phyloP scores from a whole-genome alignment of 345 rosid genomes.

The Eucalyptus curtisii region DNA sequence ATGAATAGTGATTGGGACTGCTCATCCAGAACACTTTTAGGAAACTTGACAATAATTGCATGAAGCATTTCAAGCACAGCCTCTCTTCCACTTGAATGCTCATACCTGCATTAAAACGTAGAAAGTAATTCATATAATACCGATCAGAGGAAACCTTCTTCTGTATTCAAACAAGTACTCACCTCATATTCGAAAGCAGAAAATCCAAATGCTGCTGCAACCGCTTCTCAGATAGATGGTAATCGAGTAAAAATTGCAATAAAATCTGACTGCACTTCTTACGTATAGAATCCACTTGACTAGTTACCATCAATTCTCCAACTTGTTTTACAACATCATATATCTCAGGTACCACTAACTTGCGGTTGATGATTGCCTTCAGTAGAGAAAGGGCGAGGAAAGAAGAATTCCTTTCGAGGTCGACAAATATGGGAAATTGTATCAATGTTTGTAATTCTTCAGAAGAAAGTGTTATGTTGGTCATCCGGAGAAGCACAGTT shows the following conservation, averaged over 20 bases:
- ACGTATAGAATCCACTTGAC: slow-evolving; percentile 59
- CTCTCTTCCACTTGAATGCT: slow-evolving; percentile 76
- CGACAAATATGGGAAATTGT: slow-evolving; percentile 77
- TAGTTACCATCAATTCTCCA: slow-evolving; percentile 73
- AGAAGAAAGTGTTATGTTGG: slow-evolving; percentile 47
- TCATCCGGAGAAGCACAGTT: slow-evolving; percentile 55
- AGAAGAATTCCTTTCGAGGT: slow-evolving; percentile 69
- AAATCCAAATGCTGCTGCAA: slow-evolving; percentile 53
- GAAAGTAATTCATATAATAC: not conserved
- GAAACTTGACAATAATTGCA: slow-evolving; percentile 56
- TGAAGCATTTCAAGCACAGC: slow-evolving; percentile 87
- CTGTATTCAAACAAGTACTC: slow-evolving; percentile 3
- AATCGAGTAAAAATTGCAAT: slow-evolving; percentile 65
- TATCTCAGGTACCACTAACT: slow-evolving; percentile 77
- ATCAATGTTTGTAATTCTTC: slow-evolving; percentile 59
- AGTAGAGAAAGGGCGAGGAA: slow-evolving; percentile 59
- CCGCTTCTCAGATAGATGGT: slow-evolving; percentile 51
- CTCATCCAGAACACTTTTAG: slow-evolving; percentile 34
- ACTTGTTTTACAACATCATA: slow-evolving; percentile 58
- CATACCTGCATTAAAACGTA: slow-evolving; percentile 43
- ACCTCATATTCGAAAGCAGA: slow-evolving; percentile 60
- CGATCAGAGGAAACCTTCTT: not conserved
- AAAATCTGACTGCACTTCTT: slow-evolving; percentile 70
- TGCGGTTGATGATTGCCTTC: slow-evolving; percentile 66
- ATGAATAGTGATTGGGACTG: slow-evolving; percentile 43